phyloP scores from a whole-genome alignment of 2,329 filamentous ascomycete species.

The Talaromyces sp. region DNA sequence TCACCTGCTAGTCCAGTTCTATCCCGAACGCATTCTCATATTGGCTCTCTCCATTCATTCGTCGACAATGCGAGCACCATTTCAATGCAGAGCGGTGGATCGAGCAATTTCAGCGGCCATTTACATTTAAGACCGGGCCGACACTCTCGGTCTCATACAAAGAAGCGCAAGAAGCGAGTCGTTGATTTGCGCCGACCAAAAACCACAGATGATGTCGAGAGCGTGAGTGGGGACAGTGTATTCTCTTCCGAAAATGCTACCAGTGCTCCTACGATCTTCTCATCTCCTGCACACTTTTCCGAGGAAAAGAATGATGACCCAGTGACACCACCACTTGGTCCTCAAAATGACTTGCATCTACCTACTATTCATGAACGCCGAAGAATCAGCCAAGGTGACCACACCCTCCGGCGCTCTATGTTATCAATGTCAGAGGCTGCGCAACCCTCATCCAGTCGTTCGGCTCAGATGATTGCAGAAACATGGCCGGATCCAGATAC shows the following conservation, averaged over 20 bases:
- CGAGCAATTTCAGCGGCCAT: slow-evolving; percentile 38
- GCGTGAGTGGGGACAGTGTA: slow-evolving; percentile 42
- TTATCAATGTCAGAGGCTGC: slow-evolving; percentile 24
- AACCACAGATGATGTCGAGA: slow-evolving; percentile 40
- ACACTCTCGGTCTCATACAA: slow-evolving; percentile 44
- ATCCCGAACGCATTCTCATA: slow-evolving; percentile 62
- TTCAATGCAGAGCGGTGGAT: slow-evolving; percentile 59
- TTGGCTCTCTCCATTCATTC: slow-evolving; percentile 68
- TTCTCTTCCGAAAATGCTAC: slow-evolving; percentile 39
- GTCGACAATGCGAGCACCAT: slow-evolving; percentile 68
- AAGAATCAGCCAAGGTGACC: slow-evolving; percentile 28
- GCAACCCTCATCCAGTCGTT: slow-evolving; percentile 26
- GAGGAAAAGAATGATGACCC: slow-evolving; percentile 59
- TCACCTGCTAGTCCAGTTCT: slow-evolving; percentile 50
- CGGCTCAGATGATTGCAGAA: slow-evolving; percentile 15
- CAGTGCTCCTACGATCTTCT: slow-evolving; percentile 47
- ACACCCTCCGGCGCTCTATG: slow-evolving; percentile 26
- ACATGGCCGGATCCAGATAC: slow-evolving; percentile 29
- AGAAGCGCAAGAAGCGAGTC: slow-evolving; percentile 48
- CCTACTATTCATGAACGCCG: slow-evolving; percentile 36
- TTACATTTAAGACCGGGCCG: slow-evolving; percentile 40
- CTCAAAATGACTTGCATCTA: slow-evolving; percentile 34
- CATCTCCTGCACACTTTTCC: slow-evolving; percentile 55
- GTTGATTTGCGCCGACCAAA: slow-evolving; percentile 46
- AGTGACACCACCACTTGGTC: slow-evolving; percentile 52